phyloP scores from a whole-genome alignment of 495 filamentous ascomycete genomes.

The Zalerion maritima region DNA sequence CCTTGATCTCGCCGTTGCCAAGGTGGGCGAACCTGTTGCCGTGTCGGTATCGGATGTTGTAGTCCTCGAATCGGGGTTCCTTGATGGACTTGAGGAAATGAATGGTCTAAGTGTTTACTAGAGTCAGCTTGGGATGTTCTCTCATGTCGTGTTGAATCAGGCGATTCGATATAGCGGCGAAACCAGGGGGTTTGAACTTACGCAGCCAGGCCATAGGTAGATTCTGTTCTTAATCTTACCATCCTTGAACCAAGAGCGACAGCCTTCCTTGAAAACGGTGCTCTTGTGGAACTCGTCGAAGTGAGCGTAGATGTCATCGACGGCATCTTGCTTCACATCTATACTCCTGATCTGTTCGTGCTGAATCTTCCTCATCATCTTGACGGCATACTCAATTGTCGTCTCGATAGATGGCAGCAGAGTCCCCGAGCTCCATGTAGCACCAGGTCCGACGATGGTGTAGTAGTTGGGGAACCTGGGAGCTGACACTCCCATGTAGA shows the following conservation, averaged over 20 bases:
- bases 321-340: slow-evolving; percentile 18
- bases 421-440: slow-evolving; percentile 17
- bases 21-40: slow-evolving; percentile 24
- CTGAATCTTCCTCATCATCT: slow-evolving; percentile 21
- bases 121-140: too few species aligned
- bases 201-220: slow-evolving; percentile 24
- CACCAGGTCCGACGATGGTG: slow-evolving; percentile 16
- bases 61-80: slow-evolving; percentile 20
- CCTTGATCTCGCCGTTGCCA: slow-evolving; percentile 26
- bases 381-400: slow-evolving; percentile 16
- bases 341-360: slow-evolving; percentile 18
- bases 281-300: slow-evolving; percentile 17
- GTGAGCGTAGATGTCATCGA: slow-evolving; percentile 19
- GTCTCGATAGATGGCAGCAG: slow-evolving; percentile 18
- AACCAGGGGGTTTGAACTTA: too few species aligned
- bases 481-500: slow-evolving; percentile 35
- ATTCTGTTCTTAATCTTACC: slow-evolving; percentile 26
- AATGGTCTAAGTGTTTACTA: too few species aligned
- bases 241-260: slow-evolving; percentile 24
- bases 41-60: slow-evolving; percentile 21
- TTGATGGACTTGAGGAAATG: slow-evolving; percentile 25
- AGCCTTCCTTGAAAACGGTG: slow-evolving; percentile 20
- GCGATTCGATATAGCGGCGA: too few species aligned
- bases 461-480: slow-evolving; percentile 40
- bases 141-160: too few species aligned